phyloP scores from a whole-genome alignment of 2,329 filamentous ascomycete species.

The Aureobasidium sp. region DNA sequence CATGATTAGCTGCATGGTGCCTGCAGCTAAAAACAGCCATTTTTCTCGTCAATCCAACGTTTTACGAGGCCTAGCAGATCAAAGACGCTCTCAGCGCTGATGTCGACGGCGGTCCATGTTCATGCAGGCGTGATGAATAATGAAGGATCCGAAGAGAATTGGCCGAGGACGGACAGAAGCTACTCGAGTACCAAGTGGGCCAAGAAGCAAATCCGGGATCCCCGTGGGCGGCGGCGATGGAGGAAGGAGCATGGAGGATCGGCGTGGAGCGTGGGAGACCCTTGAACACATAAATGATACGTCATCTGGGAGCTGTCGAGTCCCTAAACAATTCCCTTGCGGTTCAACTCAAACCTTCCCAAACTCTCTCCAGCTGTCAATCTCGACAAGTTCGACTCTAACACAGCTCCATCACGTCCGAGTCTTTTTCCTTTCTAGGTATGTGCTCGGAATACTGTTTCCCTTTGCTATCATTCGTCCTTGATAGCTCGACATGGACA shows the following conservation, averaged over 20 bases:
- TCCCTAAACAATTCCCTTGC: constrained; percentile 6
- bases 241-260: too few species aligned
- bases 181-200: too few species aligned
- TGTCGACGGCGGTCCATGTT: too few species aligned
- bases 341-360: neutral
- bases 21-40: neutral
- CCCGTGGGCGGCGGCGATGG: neutral
- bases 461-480: neutral
- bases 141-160: neutral
- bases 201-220: neutral
- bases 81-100: neutral
- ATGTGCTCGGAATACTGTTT: neutral
- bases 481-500: neutral
- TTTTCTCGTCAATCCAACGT: neutral
- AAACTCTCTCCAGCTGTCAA: neutral
- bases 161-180: neutral
- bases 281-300: neutral
- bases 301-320: neutral
- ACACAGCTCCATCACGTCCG: neutral
- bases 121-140: neutral
- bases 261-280: neutral
- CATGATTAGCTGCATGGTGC: neutral
- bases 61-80: neutral
- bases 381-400: neutral
- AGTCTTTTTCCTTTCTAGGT: neutral